Conservation (phyloP, 495 filamentous ascomycete species). For the Daldinia childiae region DNA sequence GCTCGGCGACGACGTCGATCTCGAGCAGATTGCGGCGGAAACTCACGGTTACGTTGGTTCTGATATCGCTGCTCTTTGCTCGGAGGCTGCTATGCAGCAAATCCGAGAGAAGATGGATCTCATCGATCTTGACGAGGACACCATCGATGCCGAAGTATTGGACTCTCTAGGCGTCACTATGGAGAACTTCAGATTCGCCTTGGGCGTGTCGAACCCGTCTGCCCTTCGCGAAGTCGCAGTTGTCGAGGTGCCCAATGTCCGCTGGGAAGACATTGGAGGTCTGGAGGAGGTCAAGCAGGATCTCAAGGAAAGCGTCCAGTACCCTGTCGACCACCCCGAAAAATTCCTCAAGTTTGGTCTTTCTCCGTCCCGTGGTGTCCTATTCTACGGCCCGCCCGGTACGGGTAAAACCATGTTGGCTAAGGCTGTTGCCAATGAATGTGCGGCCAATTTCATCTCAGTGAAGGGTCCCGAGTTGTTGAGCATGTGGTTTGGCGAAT, state of each 20-base stretch:
- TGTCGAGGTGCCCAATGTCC: constrained; percentile 98
- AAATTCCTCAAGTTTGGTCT: constrained; percentile 99
- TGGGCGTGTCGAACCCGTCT: constrained; percentile 97
- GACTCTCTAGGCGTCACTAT: constrained; percentile 98
- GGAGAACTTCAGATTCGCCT: constrained; percentile 99
- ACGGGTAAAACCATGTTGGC: constrained; percentile 99
- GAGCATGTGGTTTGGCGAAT: constrained; percentile 99
- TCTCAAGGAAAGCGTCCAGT: constrained; percentile 98
- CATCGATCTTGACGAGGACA: constrained; percentile 98
- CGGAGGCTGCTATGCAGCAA: constrained; percentile 99
- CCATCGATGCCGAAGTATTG: constrained; percentile 97
- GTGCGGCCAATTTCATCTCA: constrained; percentile 98
- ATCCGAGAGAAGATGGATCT: constrained; percentile 99
- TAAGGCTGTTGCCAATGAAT: constrained; percentile 99
- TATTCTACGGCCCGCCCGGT: constrained; percentile 98
- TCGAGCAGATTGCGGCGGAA: constrained; percentile 95
- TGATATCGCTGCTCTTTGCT: constrained; percentile 98
- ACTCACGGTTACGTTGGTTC: constrained; percentile 99
- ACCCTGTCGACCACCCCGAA: constrained; percentile 98
- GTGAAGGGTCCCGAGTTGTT: constrained; percentile 98
- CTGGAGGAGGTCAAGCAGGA: constrained; percentile 98
- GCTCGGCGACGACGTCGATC: constrained; percentile 93
- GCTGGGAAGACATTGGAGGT: constrained; percentile 99
- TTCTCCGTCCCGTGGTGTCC: constrained; percentile 95
- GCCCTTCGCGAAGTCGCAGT: constrained; percentile 98